These are phyloP conservation scores for Amauroascus niger DNA, from an alignment of 2,329 filamentous ascomycete species.

Conservation along the genomic window DNA sequence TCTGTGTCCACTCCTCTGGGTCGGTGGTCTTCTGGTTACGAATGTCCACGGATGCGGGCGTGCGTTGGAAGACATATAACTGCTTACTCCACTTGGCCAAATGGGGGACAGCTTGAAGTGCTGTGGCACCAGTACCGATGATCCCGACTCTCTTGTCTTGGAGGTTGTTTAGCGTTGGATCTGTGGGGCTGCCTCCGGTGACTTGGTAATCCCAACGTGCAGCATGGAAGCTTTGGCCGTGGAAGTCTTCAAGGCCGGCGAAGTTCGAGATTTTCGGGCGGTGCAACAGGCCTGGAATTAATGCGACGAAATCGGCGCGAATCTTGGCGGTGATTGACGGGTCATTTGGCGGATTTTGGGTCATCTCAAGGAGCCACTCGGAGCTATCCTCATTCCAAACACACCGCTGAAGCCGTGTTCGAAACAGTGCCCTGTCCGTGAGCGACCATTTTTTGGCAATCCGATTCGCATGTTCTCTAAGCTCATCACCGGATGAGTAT, in stretches of 20 bases:
- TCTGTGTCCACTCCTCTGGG: constrained; percentile 16
- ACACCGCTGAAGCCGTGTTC: constrained; percentile 35
- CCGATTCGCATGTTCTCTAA: constrained; percentile 39
- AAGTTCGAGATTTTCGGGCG: constrained; percentile 40
- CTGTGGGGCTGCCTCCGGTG: constrained; percentile 30
- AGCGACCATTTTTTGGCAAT: constrained; percentile 41
- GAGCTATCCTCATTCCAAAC: constrained; percentile 40
- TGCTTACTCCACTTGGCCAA: constrained; percentile 31
- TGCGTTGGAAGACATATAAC: constrained; percentile 39
- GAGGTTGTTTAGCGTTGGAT: constrained; percentile 29
- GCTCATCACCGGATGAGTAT: constrained; percentile 39
- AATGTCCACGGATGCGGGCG: constrained; percentile 27
- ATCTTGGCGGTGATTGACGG: constrained; percentile 18
- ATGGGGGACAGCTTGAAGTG: constrained; percentile 34
- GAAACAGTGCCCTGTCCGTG: constrained; percentile 38
- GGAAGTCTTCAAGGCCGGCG: constrained; percentile 30
- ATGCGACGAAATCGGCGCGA: constrained; percentile 33
- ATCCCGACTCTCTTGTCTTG: constrained; percentile 35
- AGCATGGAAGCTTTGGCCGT: constrained; percentile 38
- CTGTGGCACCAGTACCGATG: constrained; percentile 40
- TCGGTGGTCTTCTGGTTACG: constrained; percentile 1
- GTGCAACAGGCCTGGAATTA: constrained; percentile 35
- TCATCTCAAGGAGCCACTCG: constrained; percentile 24
- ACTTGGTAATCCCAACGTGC: constrained; percentile 36
- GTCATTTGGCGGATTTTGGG: constrained; percentile 9